Evolutionary conservation across 176 grass and related monocot genomes (phyloP), one percentile per base, ranked within the genome.

Genomic region (Rhynchospora tenuis): DNA sequence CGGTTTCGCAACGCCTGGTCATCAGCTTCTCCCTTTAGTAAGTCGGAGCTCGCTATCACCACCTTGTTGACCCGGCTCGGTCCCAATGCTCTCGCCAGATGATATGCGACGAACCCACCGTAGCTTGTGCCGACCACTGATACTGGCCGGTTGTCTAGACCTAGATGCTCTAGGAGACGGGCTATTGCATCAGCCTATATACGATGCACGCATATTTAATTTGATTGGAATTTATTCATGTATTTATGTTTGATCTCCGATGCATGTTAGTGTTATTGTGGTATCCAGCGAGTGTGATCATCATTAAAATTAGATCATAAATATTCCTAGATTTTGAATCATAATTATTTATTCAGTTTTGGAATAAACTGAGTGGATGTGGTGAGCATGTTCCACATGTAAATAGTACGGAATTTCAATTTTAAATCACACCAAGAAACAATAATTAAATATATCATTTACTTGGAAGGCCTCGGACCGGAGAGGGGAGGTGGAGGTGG

Each of bases 121-220:
- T 98, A 98, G 92, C 92, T 98, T 28, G 91, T 98, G 9, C 95
- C 89, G 0, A 64, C 87, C 61, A 94, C 81, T n/a, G 92, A 84
- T 27, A 90, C 88, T 6, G 75, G 64, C 74, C 70, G 6, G 59
- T 72, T 60, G 14, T 20, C 19, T 4, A 87, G 44, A 7, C 62
- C 83, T 1, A 86, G 67, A 64, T 94, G 58, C 46, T 89, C 86
- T 16, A 97, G 85, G 58, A 97, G 90, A 38, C 87, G 27, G 24
- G 44, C 88, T 10, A 92, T 47, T 7, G 59, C 88, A n/a, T 87
- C 83, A 7, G 90, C 92, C 92, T 97, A 88, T 64, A 59, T 14
- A 9, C 12, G n/a, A n/a, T n/a, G n/a, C n/a, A n/a, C 11, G 17
- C 23, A 48, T 1, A 15, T 14, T 50, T 24, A 23, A 0, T 73